Evolutionary conservation across 2,329 filamentous ascomycete genomes (phyloP), one percentile per base, ranked within the genome.

Genomic region (Rasamsonia emersonii): DNA sequence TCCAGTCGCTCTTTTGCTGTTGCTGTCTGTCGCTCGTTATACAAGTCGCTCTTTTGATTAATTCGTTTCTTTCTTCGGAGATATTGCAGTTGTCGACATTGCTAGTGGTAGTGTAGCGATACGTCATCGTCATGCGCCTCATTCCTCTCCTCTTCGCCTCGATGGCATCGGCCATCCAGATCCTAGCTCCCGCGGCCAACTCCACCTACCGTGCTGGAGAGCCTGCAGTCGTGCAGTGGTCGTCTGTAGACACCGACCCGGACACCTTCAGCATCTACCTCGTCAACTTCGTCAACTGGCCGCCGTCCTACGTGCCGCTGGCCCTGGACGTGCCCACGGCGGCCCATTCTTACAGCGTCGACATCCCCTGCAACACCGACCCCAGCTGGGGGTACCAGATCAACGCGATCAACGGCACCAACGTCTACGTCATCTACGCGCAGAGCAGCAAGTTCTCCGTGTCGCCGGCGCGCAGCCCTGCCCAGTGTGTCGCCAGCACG

Each of bases 341-440:
- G 11, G 45, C 51, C 25, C 53, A 51, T 26, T 41, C 46, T 35
- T 32, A 40, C 41, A 40, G 49, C n/a, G 58, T 64, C 28, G 47
- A 52, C 4, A 48, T 65, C 14, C 61, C 61, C 11, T 65, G 61
- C 42, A 47, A 54, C 33, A 47, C 53, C 23, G 41, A 46, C 35
- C 46, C 44, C 30, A 54, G 54, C 33, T 56, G 47, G 33, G 61
- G 61, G 10, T 65, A 56, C 49, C 61, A 64, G 42, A 58, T 65
- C 47, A 64, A 62, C 41, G 61, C 58, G 40, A 62, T 65, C 50
- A 64, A 64, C 50, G 61, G 60, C 40, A 63, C 61, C 41, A 64
- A 65, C 44, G 54, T 61, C 40, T 64, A 60, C 41, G 51, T 63
- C 30, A 64, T 65, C 47, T 58, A 63, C 42, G 56, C 61, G 4